A percentile compares a stretch with the other conserved stretches of the same genome.
phyloP scores from a whole-genome alignment of 108 stramenopile species.

The Cylindrotheca closterium region DNA sequence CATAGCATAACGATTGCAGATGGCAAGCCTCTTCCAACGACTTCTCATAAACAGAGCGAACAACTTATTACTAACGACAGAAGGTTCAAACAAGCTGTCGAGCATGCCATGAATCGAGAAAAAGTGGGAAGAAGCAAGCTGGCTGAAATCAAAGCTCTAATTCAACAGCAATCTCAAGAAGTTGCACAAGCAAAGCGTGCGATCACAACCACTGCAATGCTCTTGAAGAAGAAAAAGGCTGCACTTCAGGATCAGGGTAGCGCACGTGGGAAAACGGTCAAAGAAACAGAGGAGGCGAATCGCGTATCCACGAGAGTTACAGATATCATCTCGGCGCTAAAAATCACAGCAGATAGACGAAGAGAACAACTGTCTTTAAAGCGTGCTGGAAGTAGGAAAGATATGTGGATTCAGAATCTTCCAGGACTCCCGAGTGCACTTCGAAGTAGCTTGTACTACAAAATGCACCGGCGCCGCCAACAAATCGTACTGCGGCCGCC shows the following conservation, averaged over 20 bases:
- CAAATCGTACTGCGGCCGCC: conserved; percentile 52
- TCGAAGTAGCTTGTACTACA: conserved; percentile 48
- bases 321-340: conserved; percentile 34
- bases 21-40: conserved; percentile 29
- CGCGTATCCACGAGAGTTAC: conserved; percentile 26
- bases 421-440: conserved; percentile 35
- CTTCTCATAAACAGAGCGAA: conserved; percentile 34
- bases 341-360: conserved; percentile 37
- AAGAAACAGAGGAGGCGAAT: conserved; percentile 13
- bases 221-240: conserved; percentile 23
- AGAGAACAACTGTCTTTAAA: conserved; percentile 44
- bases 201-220: conserved; percentile 1
- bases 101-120: conserved; percentile 23
- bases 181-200: conserved; percentile 21
- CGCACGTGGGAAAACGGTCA: neutral
- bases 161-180: conserved; percentile 14
- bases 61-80: conserved; percentile 20
- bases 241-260: conserved; percentile 3
- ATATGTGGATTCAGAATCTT: conserved; percentile 37
- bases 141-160: conserved; percentile 17
- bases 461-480: conserved; percentile 50
- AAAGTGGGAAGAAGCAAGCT: conserved; percentile 15
- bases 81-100: conserved; percentile 30
- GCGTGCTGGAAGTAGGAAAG: conserved; percentile 29
- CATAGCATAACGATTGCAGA: conserved; percentile 14